Conservation (phyloP, 768 basidiomycete genomes). For the Aureoboletus auriporus region DNA sequence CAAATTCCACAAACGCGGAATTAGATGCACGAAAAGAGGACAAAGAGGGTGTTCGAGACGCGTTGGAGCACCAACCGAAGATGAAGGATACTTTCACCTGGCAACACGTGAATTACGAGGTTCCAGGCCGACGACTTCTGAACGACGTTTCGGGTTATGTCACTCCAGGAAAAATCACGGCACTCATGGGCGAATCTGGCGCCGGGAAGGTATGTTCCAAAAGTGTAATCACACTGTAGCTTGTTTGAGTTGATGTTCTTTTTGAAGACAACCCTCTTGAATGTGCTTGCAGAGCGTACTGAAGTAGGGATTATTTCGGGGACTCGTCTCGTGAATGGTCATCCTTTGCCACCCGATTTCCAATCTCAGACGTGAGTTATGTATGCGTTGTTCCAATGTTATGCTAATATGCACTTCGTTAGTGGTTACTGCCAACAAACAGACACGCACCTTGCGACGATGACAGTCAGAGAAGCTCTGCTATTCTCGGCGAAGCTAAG, state of each 20-base stretch:
- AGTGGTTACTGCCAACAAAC: conserved; percentile 86
- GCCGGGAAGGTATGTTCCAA: conserved; percentile 39
- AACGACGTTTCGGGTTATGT: conserved; percentile 79
- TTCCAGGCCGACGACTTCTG: conserved; percentile 55
- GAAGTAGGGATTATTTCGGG: conserved; percentile 37
- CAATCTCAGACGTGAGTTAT: conserved; percentile 47
- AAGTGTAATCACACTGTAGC: too few species aligned
- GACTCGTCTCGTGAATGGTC: conserved; percentile 43
- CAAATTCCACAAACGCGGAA: too few species aligned
- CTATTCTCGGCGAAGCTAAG: conserved; percentile 76
- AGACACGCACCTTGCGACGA: conserved; percentile 71
- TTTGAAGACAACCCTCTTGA: conserved; percentile 44
- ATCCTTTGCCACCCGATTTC: conserved; percentile 43
- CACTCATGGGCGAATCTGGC: conserved; percentile 66
- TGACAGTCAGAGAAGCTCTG: conserved; percentile 78
- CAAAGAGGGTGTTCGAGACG: too few species aligned
- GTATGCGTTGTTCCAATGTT: too few species aligned
- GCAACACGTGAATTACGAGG: conserved; percentile 65
- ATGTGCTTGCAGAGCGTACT: conserved; percentile 42
- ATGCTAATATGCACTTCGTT: not conserved
- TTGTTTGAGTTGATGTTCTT: not conserved
- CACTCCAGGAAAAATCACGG: conserved; percentile 74
- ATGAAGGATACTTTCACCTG: conserved; percentile 73
- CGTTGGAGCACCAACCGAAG: conserved; percentile 18
- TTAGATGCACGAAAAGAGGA: too few species aligned